Evolutionary conservation across 208 protist species (phyloP), one percentile per base, ranked within the genome.

Genomic region (Leishmania martiniquensis): DNA sequence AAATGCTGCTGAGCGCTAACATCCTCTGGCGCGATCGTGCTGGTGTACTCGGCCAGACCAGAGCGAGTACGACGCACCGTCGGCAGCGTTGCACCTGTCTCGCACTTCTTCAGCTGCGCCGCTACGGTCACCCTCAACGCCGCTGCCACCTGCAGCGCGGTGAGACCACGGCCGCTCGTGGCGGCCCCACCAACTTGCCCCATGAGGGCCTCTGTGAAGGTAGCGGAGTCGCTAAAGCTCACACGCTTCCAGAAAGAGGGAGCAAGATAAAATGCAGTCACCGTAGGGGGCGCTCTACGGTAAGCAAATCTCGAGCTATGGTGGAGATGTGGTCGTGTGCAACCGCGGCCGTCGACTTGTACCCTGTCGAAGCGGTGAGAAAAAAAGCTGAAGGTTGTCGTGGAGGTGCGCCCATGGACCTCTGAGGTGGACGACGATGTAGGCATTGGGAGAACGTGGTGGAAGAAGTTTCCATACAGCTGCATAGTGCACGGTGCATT

Each of bases 111-210:
- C 60, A 86, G 65, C 54, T 87, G 83, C 2, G 71, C 60, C 5
- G 22, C 66, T 13, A 81, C 82, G 32, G 82, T 68, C 15, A 73
- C 76, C 15, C 73, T 73, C 37, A 96, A 72, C 4, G 93, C 91
- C 9, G 68, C 84, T 13, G 86, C 85, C 13, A 96, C 90, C 73
- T 97, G 90, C 37, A 84, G 44, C 29, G 79, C 88, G 37, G 91
- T 94, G 22, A 97, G 79, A 1, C 91, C 90, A 2, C 75, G 76
- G 12, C 93, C 93, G 51, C 93, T 97, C 9, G 91, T 97, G 29
- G 93, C 85, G 1, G 91, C 78, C 10, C 90, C 82, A n/a, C 72
- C 54, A 34, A 44, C 45, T 74, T 78, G 78, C 7, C 82, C 77
- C 82, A 87, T 84, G 62, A 60, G 17, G 42, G 51, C n/a, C n/a